Evolutionary conservation across 1,284 basidiomycete genomes (phyloP).

Genomic region (Fistulina hepatica): DNA sequence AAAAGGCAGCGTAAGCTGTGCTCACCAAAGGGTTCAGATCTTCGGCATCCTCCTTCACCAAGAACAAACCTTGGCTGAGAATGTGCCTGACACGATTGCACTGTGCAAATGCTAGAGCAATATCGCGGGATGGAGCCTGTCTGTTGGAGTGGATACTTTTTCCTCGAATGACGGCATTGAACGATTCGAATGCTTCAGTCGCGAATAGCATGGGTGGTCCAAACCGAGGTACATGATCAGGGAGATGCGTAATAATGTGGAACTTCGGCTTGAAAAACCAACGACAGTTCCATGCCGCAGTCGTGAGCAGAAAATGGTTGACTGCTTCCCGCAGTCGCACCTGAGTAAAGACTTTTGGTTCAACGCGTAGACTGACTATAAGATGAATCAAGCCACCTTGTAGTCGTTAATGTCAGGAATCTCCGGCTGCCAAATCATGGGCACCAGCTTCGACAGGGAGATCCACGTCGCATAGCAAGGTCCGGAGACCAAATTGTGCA

Average conservation of each 20-base stretch:
- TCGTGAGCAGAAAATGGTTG: conserved; percentile 20
- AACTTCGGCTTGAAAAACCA: conserved; percentile 35
- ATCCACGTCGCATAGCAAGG: conserved; percentile 22
- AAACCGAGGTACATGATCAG: conserved; percentile 24
- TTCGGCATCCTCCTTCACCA: too few species aligned
- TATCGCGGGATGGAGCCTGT: conserved; percentile 32
- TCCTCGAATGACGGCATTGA: conserved; percentile 32
- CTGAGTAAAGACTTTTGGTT: conserved; percentile 9
- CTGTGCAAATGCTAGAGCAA: conserved; percentile 26
- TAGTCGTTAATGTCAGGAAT: conserved; percentile 25
- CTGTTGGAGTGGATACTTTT: conserved; percentile 33
- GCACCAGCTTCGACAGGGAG: conserved; percentile 21
- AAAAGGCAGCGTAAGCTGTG: too few species aligned
- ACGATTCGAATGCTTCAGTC: conserved; percentile 36
- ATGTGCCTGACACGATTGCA: conserved; percentile 27
- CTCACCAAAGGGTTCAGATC: too few species aligned
- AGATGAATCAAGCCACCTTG: conserved; percentile 15
- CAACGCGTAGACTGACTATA: not conserved
- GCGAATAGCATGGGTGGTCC: conserved; percentile 30
- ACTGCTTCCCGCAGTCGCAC: conserved; percentile 18
- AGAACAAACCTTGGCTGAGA: too few species aligned
- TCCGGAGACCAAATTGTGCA: conserved; percentile 21
- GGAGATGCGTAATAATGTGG: conserved; percentile 26
- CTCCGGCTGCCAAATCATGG: conserved; percentile 26
- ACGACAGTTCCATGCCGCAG: conserved; percentile 18